Base-by-base conservation (phyloP, 768 basidiomycete species). In the Nidula microcarpa region DNA sequence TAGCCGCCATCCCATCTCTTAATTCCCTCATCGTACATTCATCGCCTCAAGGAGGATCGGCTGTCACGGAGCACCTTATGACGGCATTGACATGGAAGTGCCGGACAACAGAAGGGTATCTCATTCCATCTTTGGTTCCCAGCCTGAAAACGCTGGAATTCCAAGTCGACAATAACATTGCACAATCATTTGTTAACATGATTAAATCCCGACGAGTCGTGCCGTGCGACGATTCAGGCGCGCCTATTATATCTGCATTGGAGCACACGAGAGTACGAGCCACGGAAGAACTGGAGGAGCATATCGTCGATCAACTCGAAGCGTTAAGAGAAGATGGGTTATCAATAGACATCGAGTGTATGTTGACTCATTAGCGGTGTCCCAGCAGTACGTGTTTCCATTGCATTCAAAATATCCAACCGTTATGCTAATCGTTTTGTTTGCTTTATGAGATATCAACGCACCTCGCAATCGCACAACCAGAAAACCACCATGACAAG, bases 81-180 rank as follows among this genome's bases (percentile, higher is more conserved):
- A 62, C 64, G 18, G 67, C 68, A n/a, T 58, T 75, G 35, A 68
- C 66, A n/a, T 69, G 72, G 61, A 67, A 64, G 36, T 61, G 65
- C 60, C 46, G 49, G 63, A 49, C 57, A 64, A 51, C 57, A 57
- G 52, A 63, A 58, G 56, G 60, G 60, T 53, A 60, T 60, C 43
- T 33, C 43, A 44, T 30, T 13, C 51, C 43, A 33, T 45, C 49
- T 57, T 66, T 73, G 13, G 54, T 70, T 47, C 73, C 73, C 4
- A 64, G 64, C 30, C 52, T 75, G 41, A 68, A 64, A 53, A 67
- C 61, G 48, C 65, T 75, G 32, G 71, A 74, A 57, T 59, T 75
- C 43, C 70, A 71, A 14, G 62, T 75, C 41, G 69, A 68, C 51
- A 60, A 65, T 14, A 55, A 66, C 2, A 65, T 67, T 18, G 66